Conservation (phyloP, 2,329 filamentous ascomycete species). For the Proliferodiscus dingleyae region DNA sequence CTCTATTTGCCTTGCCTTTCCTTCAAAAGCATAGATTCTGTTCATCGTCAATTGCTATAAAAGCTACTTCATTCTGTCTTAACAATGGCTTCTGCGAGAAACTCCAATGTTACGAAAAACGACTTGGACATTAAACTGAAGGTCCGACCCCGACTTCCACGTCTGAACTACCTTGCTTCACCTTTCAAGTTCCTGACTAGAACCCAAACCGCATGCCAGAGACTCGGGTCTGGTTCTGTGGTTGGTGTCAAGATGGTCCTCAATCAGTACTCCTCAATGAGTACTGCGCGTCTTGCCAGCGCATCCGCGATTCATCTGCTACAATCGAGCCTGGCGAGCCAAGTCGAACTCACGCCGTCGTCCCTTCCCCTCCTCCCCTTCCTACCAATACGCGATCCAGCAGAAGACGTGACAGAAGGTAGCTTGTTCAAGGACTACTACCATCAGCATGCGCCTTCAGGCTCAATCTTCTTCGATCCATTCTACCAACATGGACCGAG, state of each 20-base stretch:
- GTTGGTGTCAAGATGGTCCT: neutral
- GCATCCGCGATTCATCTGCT: neutral
- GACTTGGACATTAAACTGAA: too few species aligned
- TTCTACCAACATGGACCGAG: too few species aligned
- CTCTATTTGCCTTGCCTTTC: too few species aligned
- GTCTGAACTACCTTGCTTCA: neutral
- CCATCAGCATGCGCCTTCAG: too few species aligned
- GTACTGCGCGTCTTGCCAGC: neutral
- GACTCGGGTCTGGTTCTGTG: slow-evolving; percentile 1
- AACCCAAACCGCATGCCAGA: slow-evolving; percentile 1
- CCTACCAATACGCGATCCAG: neutral
- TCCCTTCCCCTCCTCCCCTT: neutral
- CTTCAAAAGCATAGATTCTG: too few species aligned
- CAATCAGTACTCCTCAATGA: neutral
- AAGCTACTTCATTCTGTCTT: too few species aligned
- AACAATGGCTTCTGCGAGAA: too few species aligned
- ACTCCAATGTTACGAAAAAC: too few species aligned
- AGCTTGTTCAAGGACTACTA: too few species aligned
- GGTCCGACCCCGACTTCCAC: neutral
- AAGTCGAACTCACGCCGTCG: too few species aligned
- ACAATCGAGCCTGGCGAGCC: neutral
- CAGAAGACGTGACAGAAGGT: neutral
- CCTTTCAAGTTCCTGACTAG: neutral
- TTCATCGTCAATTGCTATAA: too few species aligned
- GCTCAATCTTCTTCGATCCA: too few species aligned